Evolutionary conservation across 495 filamentous ascomycete genomes (phyloP), one percentile per base, ranked within the genome.

Genomic region (Gamarada debralockiae): DNA sequence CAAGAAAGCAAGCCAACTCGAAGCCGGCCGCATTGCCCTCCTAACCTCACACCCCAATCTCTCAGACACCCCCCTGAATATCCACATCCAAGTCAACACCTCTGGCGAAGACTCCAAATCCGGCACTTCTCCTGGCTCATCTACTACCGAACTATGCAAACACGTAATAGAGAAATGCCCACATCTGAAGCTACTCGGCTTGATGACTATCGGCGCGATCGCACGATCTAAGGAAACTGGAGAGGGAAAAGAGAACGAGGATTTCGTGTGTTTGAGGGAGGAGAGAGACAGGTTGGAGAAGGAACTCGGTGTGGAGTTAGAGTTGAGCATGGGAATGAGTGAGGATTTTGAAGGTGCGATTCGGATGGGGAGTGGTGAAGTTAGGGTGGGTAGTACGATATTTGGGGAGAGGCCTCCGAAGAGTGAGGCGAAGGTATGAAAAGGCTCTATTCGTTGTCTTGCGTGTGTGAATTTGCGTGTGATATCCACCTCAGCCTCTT

Each of bases 201-300:
- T 98, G 4, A 98, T 98, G 93, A 98, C 93, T 1, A 97, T 98
- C 61, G 93, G 93, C 0, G 90, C 90, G 15, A 93, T 98, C 63
- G 92, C 89, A 44, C 69, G 92, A 50, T 90, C 85, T 22, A 73
- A 79, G 59, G 87, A 76, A 2, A 83, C 81, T 9, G 84, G 81
- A 20, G 60, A 78, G 6, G 92, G 89, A 54, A 81, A 73, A 17
- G 87, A 92, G 70, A 98, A 98, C 70, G 90, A 92, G 67, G 93
- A 98, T 71, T 97, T 97, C 63, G 57, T 81, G 9, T 60, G 67
- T 21, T 66, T 98, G 67, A 73, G 67, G 36, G 77, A 86, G 66
- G 83, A 85, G 57, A 72, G 90, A 56, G 89, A 96, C 34, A 52
- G 75, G 17, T 73, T 82, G 38, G 64, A 60, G 1, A 63, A 65